Evolutionary conservation across 225 moss, liverwort and hornwort genomes (phyloP), one percentile per base, ranked within the genome.

Genomic region (Marchantia polymorpha): DNA sequence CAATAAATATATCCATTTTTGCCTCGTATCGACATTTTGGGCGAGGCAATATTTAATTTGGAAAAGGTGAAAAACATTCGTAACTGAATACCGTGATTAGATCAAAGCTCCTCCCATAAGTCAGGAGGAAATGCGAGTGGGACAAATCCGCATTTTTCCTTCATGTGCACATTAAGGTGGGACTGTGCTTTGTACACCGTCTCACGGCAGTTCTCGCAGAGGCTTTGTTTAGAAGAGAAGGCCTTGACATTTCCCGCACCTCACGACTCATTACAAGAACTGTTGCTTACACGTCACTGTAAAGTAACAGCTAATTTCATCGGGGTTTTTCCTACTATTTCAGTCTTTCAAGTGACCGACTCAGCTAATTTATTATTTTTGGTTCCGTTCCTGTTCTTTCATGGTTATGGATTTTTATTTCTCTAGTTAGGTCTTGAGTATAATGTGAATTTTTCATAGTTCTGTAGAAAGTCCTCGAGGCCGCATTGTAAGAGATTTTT

Each of bases 201-300:
- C n/a, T 23, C 15, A 20, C 58, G 13, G 20, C 58, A 15, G 58
- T 58, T 17, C 58, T 58, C 0, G 19, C 58, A 58, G 16, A 58
- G 17, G 13, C 5, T 58, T 58, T 14, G 17, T 15, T 58, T 16
- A 17, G 61, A 10, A 61, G 61, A 59, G 17, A 6, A 7, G 23
- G 23, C 17, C 61, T n/a, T 6, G 61, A 22, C 22, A n/a, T 23
- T n/a, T 61, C 23, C 23, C 61, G 10, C 0, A 6, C 12, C 13
- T 65, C 65, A 10, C 29, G 25, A 29, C 65, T 65, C 27, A 10
- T 26, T 65, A 65, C 27, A 65, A 65, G 27, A 65, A 65, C 65
- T 65, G 65, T 65, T 29, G 65, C 65, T 65, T 27, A 10, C 64
- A 64, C 64, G 65, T 65, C 65, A 65, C n/a, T 29, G 61, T 61